Percentiles rank a stretch among this genome's conserved stretches.
Evolutionary conservation across 768 basidiomycete species (phyloP).

Genomic region (Podaxis mareebaensis): DNA sequence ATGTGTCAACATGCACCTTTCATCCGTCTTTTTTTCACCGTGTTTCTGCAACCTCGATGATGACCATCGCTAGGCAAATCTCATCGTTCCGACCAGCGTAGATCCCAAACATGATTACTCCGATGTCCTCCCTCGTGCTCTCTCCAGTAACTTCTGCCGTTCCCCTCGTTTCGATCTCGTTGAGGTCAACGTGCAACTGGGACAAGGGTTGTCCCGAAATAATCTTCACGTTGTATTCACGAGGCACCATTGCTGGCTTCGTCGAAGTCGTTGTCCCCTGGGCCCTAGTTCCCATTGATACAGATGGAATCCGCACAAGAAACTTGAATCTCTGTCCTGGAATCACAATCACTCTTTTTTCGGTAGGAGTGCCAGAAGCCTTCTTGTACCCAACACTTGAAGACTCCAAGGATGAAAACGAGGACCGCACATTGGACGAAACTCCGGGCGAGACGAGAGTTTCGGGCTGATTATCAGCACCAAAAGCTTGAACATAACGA

Average conservation of each 20-base stretch:
- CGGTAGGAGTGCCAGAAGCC: slow-evolving; percentile 29
- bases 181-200: slow-evolving; percentile 49
- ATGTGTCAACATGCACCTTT: background rate
- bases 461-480: slow-evolving; percentile 41
- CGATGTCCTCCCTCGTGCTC: slow-evolving; percentile 50
- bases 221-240: slow-evolving; percentile 44
- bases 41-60: slow-evolving; percentile 54
- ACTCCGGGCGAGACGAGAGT: slow-evolving; percentile 31
- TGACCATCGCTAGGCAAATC: slow-evolving; percentile 52
- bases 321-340: slow-evolving; percentile 62
- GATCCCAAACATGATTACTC: slow-evolving; percentile 55
- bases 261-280: slow-evolving; percentile 10
- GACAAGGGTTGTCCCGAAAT: slow-evolving; percentile 56
- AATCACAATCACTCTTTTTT: slow-evolving; percentile 47
- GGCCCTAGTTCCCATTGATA: slow-evolving; percentile 18
- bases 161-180: slow-evolving; percentile 42
- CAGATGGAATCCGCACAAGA: slow-evolving; percentile 43
- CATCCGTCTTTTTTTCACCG: slow-evolving; percentile 17
- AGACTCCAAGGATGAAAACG: slow-evolving; percentile 65
- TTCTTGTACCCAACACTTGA: slow-evolving; percentile 47
- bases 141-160: slow-evolving; percentile 59
- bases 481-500: slow-evolving; percentile 70
- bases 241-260: slow-evolving; percentile 6
- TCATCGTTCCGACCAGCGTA: slow-evolving; percentile 47
- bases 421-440: slow-evolving; percentile 45